These are phyloP conservation scores for Globisporangium heterothallicum DNA, from an alignment of 352 stramenopile genomes.

Conservation along the genomic window DNA sequence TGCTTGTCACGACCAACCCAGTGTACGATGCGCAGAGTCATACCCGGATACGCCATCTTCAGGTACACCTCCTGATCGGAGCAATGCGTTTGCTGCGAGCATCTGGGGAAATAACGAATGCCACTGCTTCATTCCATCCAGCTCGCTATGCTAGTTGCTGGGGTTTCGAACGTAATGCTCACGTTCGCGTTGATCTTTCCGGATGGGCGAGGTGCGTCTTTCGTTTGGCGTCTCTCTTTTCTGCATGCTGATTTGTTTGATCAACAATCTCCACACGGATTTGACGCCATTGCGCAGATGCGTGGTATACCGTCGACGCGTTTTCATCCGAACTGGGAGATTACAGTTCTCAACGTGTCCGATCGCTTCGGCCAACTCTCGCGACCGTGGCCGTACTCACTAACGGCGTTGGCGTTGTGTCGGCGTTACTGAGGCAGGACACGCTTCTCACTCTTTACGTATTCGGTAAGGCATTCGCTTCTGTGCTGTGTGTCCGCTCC, in stretches of 20 bases:
- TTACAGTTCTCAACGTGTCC: slow-evolving; percentile 24
- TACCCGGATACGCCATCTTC: slow-evolving; percentile 26
- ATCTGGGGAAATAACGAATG: too few relatives aligned
- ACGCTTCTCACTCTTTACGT: slow-evolving; percentile 39
- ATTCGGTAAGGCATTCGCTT: slow-evolving; percentile 22
- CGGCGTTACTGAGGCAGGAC: slow-evolving; percentile 19
- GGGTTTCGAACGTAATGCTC: slow-evolving; percentile 17
- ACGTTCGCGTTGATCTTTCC: slow-evolving; percentile 27
- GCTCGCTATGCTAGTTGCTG: slow-evolving; percentile 15
- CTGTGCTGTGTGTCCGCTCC: too few relatives aligned
- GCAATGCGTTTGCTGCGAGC: background rate
- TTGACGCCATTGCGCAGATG: slow-evolving; percentile 19
- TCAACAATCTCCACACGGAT: background rate
- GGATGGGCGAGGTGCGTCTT: slow-evolving; percentile 18
- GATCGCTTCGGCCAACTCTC: slow-evolving; percentile 23
- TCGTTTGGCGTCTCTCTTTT: background rate
- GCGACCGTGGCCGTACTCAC: slow-evolving; percentile 22
- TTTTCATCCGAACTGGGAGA: slow-evolving; percentile 22
- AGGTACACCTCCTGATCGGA: slow-evolving; percentile 24
- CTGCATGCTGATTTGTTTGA: background rate
- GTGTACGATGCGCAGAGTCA: slow-evolving; percentile 27
- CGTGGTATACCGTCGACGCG: slow-evolving; percentile 46
- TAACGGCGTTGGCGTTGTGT: slow-evolving; percentile 27
- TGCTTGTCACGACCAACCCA: slow-evolving; percentile 42
- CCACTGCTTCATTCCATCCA: background rate